These are phyloP conservation scores for Aspergillus sp. DNA, from an alignment of 2,329 filamentous ascomycete genomes.

Conservation along the genomic window DNA sequence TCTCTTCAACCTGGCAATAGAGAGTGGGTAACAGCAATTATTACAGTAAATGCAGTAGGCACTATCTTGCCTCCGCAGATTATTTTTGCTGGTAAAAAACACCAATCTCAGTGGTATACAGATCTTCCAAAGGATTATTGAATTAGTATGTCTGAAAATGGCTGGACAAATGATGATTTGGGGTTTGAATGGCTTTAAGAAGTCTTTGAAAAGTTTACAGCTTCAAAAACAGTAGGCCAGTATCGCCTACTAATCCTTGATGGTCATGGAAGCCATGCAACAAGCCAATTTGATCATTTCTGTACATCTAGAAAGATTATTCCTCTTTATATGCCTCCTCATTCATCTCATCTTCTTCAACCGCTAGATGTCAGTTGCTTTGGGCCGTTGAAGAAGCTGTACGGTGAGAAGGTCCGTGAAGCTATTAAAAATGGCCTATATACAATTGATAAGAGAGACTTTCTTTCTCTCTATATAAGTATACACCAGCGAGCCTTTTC, in stretches of 20 bases:
- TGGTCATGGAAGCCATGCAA: background rate
- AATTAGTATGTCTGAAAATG: background rate
- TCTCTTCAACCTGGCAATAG: constrained; percentile 7
- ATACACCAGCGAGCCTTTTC: background rate
- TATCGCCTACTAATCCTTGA: background rate
- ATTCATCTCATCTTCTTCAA: constrained; percentile 6
- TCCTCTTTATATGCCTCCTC: constrained; percentile 2
- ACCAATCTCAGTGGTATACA: constrained; percentile 4
- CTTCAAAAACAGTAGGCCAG: background rate
- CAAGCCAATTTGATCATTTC: background rate
- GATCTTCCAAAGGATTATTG: background rate
- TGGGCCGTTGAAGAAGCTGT: constrained; percentile 3
- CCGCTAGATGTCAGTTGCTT: constrained; percentile 5
- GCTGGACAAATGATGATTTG: background rate
- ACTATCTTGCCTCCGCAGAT: constrained; percentile 4
- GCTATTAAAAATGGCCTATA: background rate
- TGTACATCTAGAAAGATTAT: constrained; percentile 2
- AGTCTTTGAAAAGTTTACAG: background rate
- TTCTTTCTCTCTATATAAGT: background rate
- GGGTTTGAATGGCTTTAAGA: background rate
- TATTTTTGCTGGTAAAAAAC: constrained; percentile 7
- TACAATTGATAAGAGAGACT: constrained; percentile 2
- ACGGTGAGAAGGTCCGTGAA: constrained; percentile 1
- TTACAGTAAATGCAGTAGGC: constrained; percentile 2
- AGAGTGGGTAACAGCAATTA: constrained; percentile 10